phyloP scores from a whole-genome alignment of 2,329 filamentous ascomycete species.

The Claviceps monticola region DNA sequence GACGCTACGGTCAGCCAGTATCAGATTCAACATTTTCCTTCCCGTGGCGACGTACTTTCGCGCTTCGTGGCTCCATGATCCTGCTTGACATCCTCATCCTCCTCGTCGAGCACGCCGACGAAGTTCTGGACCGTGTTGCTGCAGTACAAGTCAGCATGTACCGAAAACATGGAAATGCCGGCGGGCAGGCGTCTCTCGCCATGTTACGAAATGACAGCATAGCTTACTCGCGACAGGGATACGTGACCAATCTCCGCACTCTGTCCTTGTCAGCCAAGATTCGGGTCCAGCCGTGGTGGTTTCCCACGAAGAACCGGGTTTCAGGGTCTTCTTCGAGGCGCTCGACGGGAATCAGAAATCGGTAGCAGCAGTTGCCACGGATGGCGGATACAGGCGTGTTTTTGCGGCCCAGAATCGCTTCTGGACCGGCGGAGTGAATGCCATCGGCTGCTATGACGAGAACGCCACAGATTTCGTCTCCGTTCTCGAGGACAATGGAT shows the following conservation, averaged over 20 bases:
- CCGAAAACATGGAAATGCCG: too few relatives aligned
- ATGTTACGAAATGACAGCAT: background rate
- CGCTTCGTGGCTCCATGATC: background rate
- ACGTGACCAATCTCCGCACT: constrained; percentile 8
- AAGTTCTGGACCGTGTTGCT: background rate
- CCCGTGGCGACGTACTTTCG: background rate
- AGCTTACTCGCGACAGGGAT: background rate
- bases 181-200: background rate
- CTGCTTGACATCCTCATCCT: background rate
- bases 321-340: constrained; percentile 17
- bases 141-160: background rate
- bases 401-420: constrained; percentile 14
- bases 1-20: background rate
- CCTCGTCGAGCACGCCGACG: background rate
- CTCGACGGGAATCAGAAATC: constrained; percentile 20
- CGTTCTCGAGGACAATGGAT: constrained; percentile 16
- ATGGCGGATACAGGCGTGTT: constrained; percentile 14
- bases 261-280: constrained; percentile 12
- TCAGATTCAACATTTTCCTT: background rate
- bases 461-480: constrained; percentile 18
- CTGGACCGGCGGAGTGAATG: constrained; percentile 20
- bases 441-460: constrained; percentile 32
- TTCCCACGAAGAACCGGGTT: constrained; percentile 18
- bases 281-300: constrained; percentile 12
- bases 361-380: constrained; percentile 20